phyloP scores from a whole-genome alignment of 805 yeast species.

The Debaryomyces castellii region DNA sequence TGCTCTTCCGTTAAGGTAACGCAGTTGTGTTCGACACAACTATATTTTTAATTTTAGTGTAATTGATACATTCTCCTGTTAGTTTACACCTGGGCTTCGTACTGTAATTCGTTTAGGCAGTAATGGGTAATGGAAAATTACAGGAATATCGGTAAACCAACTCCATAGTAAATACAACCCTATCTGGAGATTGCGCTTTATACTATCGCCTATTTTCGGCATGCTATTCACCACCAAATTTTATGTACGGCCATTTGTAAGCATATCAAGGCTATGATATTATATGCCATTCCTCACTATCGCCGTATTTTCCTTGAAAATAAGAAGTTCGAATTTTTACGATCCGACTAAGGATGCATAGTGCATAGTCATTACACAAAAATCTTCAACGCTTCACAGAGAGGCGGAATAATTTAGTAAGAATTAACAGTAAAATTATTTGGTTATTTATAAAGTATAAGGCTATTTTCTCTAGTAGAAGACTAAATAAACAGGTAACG shows the following conservation, averaged over 20 bases:
- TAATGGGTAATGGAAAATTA: too few relatives aligned
- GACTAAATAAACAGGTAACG: background rate
- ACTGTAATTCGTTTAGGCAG: too few relatives aligned
- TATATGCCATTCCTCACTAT: background rate
- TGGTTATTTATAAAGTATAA: background rate
- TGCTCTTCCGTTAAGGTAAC: too few relatives aligned
- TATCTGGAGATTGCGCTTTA: background rate
- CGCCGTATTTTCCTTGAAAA: background rate
- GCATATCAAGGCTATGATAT: background rate
- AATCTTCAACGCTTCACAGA: background rate
- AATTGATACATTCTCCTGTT: too few relatives aligned
- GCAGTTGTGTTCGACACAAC: too few relatives aligned
- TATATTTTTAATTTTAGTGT: too few relatives aligned
- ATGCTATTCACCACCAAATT: background rate
- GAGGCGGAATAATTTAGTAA: background rate
- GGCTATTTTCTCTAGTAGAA: background rate
- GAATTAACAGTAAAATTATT: background rate
- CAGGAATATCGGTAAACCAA: too few relatives aligned
- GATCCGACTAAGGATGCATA: background rate
- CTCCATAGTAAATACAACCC: background rate
- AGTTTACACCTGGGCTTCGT: too few relatives aligned
- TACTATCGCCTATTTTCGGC: background rate
- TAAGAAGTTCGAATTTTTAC: background rate
- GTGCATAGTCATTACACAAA: background rate
- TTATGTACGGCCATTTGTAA: background rate